Conservation (phyloP, 78 protist species). For the Chrysochromulina parva region DNA sequence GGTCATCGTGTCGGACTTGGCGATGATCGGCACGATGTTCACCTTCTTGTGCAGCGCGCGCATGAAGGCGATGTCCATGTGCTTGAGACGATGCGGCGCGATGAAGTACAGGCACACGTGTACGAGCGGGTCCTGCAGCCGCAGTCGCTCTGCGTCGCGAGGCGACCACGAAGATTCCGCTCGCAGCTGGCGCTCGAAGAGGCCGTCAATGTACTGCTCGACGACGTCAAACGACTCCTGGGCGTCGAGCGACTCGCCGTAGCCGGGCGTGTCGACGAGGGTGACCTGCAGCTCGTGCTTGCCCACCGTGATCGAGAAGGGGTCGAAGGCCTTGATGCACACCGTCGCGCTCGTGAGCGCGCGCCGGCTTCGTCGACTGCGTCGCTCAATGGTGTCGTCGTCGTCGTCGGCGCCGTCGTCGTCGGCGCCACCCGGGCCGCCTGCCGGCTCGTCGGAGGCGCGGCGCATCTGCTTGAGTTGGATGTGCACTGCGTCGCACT, state of each 20-base stretch:
- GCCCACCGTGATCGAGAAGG: conserved; percentile 9
- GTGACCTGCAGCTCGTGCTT: conserved; percentile 11
- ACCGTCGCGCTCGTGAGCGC: background rate
- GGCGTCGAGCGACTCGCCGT: background rate
- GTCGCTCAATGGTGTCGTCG: background rate
- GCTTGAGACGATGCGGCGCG: conserved; percentile 17
- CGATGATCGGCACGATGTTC: conserved; percentile 4
- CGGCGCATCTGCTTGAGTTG: background rate
- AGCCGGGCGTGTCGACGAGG: conserved; percentile 21
- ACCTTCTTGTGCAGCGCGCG: background rate
- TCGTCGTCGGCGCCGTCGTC: background rate
- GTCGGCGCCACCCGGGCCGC: background rate
- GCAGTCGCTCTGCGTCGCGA: background rate
- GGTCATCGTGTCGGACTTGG: conserved; percentile 22
- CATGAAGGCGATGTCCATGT: background rate
- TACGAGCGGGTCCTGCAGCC: background rate
- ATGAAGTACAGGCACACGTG: background rate
- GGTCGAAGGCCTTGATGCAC: background rate
- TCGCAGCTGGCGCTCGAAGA: background rate
- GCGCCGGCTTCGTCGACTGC: too few relatives aligned
- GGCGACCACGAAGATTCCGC: background rate
- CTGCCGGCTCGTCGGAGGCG: background rate
- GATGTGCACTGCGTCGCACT: background rate
- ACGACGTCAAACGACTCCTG: background rate
- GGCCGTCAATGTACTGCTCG: background rate